A percentile compares a stretch with the other conserved stretches of the same genome.
Evolutionary conservation across 805 yeast species (phyloP).

Genomic region (Nakazawaea ishiwadae): DNA sequence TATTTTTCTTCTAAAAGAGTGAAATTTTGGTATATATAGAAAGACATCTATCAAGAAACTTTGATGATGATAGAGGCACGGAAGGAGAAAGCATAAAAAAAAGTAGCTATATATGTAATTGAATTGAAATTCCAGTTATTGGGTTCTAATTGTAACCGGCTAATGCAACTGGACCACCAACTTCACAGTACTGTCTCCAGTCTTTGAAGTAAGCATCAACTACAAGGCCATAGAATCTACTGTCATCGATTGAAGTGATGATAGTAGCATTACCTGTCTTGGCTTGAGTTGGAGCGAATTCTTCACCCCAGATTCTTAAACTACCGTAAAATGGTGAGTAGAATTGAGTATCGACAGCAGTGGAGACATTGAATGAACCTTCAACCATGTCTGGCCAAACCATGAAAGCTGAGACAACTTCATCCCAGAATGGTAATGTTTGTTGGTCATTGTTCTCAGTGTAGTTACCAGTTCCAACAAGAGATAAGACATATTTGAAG

Average conservation of each 20-base stretch:
- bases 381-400: constrained; percentile 30
- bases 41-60: background rate
- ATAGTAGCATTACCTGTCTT: constrained; percentile 32
- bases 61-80: background rate
- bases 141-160: constrained; percentile 10
- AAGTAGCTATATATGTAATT: too few relatives aligned
- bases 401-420: constrained; percentile 33
- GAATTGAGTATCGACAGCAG: constrained; percentile 35
- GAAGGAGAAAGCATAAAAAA: background rate
- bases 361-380: constrained; percentile 25
- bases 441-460: constrained; percentile 27
- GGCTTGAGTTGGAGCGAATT: constrained; percentile 29
- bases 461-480: constrained; percentile 20
- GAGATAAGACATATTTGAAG: constrained; percentile 23
- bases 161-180: constrained; percentile 10
- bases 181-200: constrained; percentile 33
- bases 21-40: background rate
- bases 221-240: constrained; percentile 25
- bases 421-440: constrained; percentile 40
- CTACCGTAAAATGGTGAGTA: constrained; percentile 38
- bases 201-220: constrained; percentile 29
- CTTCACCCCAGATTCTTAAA: constrained; percentile 32
- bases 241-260: constrained; percentile 28
- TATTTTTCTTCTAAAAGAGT: too few relatives aligned
- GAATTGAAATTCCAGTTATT: too few relatives aligned